Base-by-base conservation (phyloP, 257 asterid genomes). In the Ilex aquifolium region DNA sequence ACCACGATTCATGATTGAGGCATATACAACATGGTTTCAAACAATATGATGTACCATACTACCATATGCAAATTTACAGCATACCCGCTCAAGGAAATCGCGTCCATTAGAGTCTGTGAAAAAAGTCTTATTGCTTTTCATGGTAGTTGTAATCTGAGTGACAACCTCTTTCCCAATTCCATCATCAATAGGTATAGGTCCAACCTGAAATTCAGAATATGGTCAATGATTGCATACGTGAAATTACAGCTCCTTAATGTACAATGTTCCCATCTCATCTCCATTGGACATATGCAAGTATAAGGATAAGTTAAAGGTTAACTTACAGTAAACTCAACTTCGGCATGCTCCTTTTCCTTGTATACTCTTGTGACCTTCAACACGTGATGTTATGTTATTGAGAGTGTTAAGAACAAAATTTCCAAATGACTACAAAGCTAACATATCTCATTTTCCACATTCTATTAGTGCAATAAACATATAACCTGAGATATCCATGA, bases 101-200 rank as follows among this genome's bases (percentile, higher is more conserved):
- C 97, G 96, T 30, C 99, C 97, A 58, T 80, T 87, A 6, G 95
- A 90, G 79, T 93, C 99, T 1, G 99, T 87, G 65, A 87, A 93
- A 72, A 90, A 93, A 44, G 77, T 82, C 77, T 79, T 84, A 69
- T 81, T 84, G 88, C 73, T 93, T 62, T 74, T 77, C 67, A 87
- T 77, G 48, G 72, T 69, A 50, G 95, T 77, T 72, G 75, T 85
- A 66, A 93, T 78, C 76, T 81, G 79, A 56, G 96, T 67, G 63
- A 87, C 86, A 62, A 90, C 62, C 86, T 93, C 99, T 77, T 90
- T 93, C 60, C 97, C 97, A 31, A 77, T 63, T 63, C 85, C 85
- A 75, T 87, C 90, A 56, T 87, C 88, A 73, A 81, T 77, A 16
- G 97, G 96, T 82, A 93, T 82, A 44, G 97, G 99, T 59, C 99